These are phyloP conservation scores for Citrus australasica DNA, from an alignment of 345 rosid species.

Conservation along the genomic window DNA sequence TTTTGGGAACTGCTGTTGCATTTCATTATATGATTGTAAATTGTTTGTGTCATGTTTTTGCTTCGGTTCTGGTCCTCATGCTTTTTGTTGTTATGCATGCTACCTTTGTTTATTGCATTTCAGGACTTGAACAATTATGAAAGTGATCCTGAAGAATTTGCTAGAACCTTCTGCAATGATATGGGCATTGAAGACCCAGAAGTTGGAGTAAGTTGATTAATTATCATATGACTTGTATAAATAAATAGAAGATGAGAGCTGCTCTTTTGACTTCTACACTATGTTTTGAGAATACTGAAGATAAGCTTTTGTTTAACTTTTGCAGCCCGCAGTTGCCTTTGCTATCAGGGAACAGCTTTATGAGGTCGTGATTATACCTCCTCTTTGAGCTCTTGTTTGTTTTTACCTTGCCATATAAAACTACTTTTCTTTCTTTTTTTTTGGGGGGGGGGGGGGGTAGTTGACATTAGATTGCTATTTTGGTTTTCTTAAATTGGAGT, in stretches of 20 bases:
- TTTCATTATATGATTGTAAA: neutral
- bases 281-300: neutral
- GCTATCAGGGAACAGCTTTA: conserved; percentile 94
- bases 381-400: neutral
- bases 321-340: conserved; percentile 94
- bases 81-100: neutral
- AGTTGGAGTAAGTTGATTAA: conserved; percentile 67
- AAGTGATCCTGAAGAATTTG: conserved; percentile 93
- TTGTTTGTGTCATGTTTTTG: neutral
- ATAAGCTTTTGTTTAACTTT: conserved; percentile 2
- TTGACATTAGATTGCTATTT: neutral
- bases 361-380: conserved; percentile 48
- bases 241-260: neutral
- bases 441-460: neutral
- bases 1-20: neutral
- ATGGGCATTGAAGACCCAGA: conserved; percentile 86
- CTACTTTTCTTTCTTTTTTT: too few species aligned
- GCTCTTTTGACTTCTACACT: neutral
- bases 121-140: conserved; percentile 93
- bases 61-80: neutral
- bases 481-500: conserved; percentile 3
- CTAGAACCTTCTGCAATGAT: conserved; percentile 82
- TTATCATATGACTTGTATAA: neutral
- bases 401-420: neutral
- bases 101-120: conserved; percentile 3